Evolutionary conservation across 768 basidiomycete genomes (phyloP).

Genomic region (Kwoniella bestiolae): DNA sequence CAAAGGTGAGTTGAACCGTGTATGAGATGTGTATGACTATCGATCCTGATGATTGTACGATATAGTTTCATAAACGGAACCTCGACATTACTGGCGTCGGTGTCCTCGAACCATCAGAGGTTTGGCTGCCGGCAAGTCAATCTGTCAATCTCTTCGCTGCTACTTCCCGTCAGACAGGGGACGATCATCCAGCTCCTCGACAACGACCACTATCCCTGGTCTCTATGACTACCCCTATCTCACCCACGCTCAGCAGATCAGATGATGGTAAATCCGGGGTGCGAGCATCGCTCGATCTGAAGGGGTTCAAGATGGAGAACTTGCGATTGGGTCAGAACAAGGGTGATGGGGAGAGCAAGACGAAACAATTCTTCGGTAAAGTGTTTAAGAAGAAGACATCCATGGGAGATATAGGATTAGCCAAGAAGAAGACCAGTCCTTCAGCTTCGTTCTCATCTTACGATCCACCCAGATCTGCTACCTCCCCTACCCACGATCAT

Average conservation of each 20-base stretch:
- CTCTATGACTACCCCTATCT: constrained; percentile 38
- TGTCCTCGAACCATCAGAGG: constrained; percentile 50
- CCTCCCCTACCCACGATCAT: not conserved
- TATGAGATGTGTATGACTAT: not conserved
- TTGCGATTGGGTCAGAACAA: constrained; percentile 21
- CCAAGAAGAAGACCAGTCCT: constrained; percentile 16
- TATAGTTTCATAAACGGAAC: constrained; percentile 51
- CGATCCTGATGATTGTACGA: not conserved
- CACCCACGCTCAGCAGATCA: constrained; percentile 34
- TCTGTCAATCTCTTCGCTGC: constrained; percentile 3
- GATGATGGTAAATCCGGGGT: constrained; percentile 28
- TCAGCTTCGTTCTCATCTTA: constrained; percentile 25
- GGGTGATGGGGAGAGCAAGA: constrained; percentile 37
- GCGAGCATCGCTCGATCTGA: constrained; percentile 37
- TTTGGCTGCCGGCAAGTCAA: constrained; percentile 33
- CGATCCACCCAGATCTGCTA: not conserved
- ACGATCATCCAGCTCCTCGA: not conserved
- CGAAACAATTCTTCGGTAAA: constrained; percentile 54
- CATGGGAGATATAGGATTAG: not conserved
- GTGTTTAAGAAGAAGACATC: constrained; percentile 51
- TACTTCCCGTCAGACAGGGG: constrained; percentile 22
- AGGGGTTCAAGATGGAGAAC: constrained; percentile 31
- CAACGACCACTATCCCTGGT: constrained; percentile 38
- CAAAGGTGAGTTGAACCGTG: constrained; percentile 57
- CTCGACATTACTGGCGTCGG: constrained; percentile 53